Conservation (phyloP, 441 rosid species). For the Raphanus hybrid region DNA sequence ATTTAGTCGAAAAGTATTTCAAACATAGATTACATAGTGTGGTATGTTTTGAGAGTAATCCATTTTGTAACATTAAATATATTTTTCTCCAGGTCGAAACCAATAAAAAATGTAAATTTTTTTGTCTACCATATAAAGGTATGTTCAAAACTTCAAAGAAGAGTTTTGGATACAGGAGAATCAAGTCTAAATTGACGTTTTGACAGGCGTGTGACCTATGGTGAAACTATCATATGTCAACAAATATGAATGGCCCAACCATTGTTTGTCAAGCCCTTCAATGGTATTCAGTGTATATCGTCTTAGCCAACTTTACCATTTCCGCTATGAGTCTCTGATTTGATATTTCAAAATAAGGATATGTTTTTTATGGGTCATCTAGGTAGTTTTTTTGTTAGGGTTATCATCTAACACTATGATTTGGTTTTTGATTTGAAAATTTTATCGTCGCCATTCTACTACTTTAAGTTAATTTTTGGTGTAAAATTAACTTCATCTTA, state of each 20-base stretch:
- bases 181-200: neutral
- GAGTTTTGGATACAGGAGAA: too few relatives aligned
- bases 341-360: neutral
- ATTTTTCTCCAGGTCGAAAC: too few relatives aligned
- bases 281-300: neutral
- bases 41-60: too few relatives aligned
- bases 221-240: neutral
- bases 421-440: neutral
- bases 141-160: too few relatives aligned
- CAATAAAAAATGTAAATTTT: too few relatives aligned
- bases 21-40: too few relatives aligned
- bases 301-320: neutral
- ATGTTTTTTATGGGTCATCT: neutral
- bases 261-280: neutral
- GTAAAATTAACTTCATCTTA: too few relatives aligned
- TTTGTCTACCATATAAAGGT: too few relatives aligned
- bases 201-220: neutral
- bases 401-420: neutral
- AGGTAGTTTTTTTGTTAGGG: neutral
- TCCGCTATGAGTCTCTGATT: neutral
- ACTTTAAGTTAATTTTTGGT: too few relatives aligned
- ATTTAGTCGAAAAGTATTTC: too few relatives aligned
- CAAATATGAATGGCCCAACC: neutral
- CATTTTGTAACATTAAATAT: too few relatives aligned
- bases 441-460: too few relatives aligned